Base-by-base conservation (phyloP, 1,284 basidiomycete species). In the Puccinia novopanici region DNA sequence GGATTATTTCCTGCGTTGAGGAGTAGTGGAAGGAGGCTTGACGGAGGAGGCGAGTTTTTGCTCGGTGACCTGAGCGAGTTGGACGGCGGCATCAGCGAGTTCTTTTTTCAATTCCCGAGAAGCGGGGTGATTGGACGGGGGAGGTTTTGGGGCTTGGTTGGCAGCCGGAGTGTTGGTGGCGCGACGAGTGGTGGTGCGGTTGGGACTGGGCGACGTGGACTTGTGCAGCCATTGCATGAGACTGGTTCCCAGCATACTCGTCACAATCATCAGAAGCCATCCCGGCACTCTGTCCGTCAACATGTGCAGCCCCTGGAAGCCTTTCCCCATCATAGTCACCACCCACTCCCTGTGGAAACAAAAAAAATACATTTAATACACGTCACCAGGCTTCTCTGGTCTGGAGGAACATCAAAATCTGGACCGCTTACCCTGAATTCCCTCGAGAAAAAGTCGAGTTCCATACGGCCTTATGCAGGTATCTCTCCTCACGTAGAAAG, bases 211-310 rank as follows among this genome's bases (percentile, higher is more conserved):
- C 34, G 34, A 34, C 15, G 50, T 34, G 24, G 54, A 59, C 19
- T 37, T 48, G 57, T 80, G 78, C 15, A 80, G 40, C 57, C 70
- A 80, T 80, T 72, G 71, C 78, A 80, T 80, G 15, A 80, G 45
- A 52, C 55, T 61, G 15, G 70, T 73, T 15, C 78, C 78, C 5
- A 80, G 78, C 57, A 73, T 71, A 34, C 78, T 80, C 42, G 78
- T 50, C 24, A 74, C 24, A 24, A 80, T 63, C 78, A 80, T 80
- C 30, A 80, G 27, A 8, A 80, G 34, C 78, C 78, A 80, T 22
- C 78, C 78, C 4, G 78, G 78, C 17, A 74, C 71, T 74, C 45
- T 24, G 63, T 72, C 57, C 10, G 78, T 80, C 34, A 72, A 52
- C 27, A 52, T 54, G 52, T 80, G 78, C 9, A 80, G 65, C 19